Percentiles rank a stretch among this genome's conserved stretches.
These are phyloP conservation scores for Colletotrichum sp. DNA, from an alignment of 2,329 filamentous ascomycete species.

Conservation along the genomic window DNA sequence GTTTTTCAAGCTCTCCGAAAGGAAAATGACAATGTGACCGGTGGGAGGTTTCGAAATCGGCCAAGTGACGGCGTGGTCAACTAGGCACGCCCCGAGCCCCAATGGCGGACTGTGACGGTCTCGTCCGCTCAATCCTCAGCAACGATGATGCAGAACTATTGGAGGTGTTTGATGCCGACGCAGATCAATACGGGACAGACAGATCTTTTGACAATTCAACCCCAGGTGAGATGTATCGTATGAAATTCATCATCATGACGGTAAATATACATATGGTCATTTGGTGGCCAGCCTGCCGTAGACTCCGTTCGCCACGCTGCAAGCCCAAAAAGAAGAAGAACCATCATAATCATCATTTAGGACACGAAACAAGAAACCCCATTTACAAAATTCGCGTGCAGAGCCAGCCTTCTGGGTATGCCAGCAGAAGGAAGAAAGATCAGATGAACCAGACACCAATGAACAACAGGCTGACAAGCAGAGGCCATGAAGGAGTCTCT, in stretches of 20 bases:
- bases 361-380: not conserved
- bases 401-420: not conserved
- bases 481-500: not conserved
- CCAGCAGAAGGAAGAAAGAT: not conserved
- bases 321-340: not conserved
- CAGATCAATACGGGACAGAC: not conserved
- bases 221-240: not conserved
- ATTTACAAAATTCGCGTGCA: not conserved
- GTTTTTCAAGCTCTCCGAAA: not conserved
- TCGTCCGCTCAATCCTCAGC: not conserved
- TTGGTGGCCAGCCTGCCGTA: not conserved
- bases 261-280: not conserved
- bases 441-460: slow-evolving; percentile 2
- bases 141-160: not conserved
- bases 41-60: not conserved
- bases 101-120: not conserved
- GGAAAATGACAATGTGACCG: not conserved
- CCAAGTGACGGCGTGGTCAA: not conserved
- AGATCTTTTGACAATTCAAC: not conserved
- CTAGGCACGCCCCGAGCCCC: not conserved
- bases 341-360: not conserved
- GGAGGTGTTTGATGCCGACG: not conserved
- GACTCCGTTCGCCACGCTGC: not conserved
- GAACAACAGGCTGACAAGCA: not conserved
- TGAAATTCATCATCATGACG: not conserved